These are phyloP conservation scores for Trametes villosa DNA, from an alignment of 768 basidiomycete species.

Conservation along the genomic window DNA sequence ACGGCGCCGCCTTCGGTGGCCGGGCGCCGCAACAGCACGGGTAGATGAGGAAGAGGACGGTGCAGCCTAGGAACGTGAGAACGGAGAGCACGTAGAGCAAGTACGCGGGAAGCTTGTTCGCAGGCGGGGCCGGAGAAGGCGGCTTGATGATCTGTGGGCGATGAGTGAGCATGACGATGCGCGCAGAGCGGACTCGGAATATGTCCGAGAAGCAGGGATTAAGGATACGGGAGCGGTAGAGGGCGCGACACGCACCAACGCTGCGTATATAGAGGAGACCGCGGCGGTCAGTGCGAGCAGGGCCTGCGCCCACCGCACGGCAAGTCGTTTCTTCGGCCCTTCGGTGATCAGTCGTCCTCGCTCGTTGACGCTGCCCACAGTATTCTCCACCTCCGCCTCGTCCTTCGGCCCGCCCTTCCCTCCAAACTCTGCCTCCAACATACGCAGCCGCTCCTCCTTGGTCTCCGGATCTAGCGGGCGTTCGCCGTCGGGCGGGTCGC, in stretches of 20 bases:
- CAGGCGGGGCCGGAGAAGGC: slow-evolving; percentile 53
- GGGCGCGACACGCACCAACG: slow-evolving; percentile 50
- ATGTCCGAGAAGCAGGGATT: background rate
- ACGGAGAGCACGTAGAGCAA: slow-evolving; percentile 61
- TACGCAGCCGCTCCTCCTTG: slow-evolving; percentile 71
- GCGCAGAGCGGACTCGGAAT: background rate
- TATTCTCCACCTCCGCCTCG: slow-evolving; percentile 52
- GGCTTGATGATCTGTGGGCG: slow-evolving; percentile 57
- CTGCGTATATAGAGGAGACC: slow-evolving; percentile 64
- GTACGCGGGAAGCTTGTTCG: slow-evolving; percentile 56
- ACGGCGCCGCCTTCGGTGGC: slow-evolving; percentile 28
- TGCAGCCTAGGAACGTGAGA: slow-evolving; percentile 51
- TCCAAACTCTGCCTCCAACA: slow-evolving; percentile 72
- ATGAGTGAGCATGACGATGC: slow-evolving; percentile 2
- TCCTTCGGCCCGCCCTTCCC: slow-evolving; percentile 35
- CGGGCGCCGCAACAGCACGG: slow-evolving; percentile 55
- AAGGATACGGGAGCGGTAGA: background rate
- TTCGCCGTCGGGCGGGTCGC: slow-evolving; percentile 49
- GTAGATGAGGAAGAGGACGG: slow-evolving; percentile 61
- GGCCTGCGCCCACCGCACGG: slow-evolving; percentile 52
- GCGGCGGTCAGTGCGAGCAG: slow-evolving; percentile 55
- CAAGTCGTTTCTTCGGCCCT: slow-evolving; percentile 62
- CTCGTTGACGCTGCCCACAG: slow-evolving; percentile 61
- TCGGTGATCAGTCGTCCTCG: slow-evolving; percentile 64
- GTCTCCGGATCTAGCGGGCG: slow-evolving; percentile 49